phyloP scores from a whole-genome alignment of 176 grass and related monocot genomes.

The Zea luxurians region DNA sequence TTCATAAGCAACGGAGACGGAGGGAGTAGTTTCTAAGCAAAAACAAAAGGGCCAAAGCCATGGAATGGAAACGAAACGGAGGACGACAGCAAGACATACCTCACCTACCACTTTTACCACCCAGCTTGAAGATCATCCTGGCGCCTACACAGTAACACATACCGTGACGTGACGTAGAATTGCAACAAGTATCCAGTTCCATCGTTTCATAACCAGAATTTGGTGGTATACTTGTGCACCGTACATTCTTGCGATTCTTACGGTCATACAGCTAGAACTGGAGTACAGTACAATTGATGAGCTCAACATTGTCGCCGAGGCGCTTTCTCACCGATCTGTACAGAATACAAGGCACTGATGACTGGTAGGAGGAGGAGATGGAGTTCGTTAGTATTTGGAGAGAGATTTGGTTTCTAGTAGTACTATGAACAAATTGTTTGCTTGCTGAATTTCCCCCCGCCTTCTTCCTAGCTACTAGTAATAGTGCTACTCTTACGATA shows the following conservation, averaged over 20 bases:
- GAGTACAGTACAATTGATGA: background rate
- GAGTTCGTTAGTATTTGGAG: constrained; percentile 29
- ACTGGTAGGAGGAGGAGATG: background rate
- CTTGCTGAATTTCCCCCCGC: background rate
- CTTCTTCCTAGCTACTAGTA: constrained; percentile 6
- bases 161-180: too few relatives aligned
- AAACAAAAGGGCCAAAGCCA: too few relatives aligned
- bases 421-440: constrained; percentile 43
- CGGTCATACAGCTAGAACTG: background rate
- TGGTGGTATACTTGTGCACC: background rate
- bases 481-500: background rate
- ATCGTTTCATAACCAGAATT: too few relatives aligned
- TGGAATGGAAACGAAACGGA: too few relatives aligned
- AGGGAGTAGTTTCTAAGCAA: too few relatives aligned
- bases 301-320: background rate
- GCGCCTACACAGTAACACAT: too few relatives aligned
- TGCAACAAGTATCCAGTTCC: too few relatives aligned
- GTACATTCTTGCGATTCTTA: background rate
- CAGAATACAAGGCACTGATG: constrained; percentile 26
- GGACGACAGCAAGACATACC: too few relatives aligned
- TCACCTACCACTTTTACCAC: too few relatives aligned
- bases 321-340: constrained; percentile 44
- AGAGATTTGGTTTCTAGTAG: constrained; percentile 27
- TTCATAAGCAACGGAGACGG: too few relatives aligned
- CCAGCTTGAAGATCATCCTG: too few relatives aligned